A percentile compares a stretch with the other conserved stretches of the same genome.
Conservation (phyloP, 352 stramenopile genomes). For the Phytopythium aichiense region DNA sequence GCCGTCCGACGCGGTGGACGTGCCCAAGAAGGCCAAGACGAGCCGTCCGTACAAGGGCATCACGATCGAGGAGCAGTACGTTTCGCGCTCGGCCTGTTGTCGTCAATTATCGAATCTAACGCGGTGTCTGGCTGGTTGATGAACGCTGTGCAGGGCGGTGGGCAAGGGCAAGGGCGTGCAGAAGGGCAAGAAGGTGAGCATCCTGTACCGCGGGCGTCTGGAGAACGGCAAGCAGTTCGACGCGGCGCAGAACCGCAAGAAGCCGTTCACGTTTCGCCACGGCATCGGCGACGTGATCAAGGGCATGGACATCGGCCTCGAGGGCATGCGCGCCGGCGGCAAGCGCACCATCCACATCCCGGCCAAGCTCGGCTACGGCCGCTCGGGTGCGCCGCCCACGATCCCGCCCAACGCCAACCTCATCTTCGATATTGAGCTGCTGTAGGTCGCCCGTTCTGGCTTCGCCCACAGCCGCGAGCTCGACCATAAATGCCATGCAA, state of each 20-base stretch:
- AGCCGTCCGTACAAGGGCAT: slow-evolving; percentile 72
- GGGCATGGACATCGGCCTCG: slow-evolving; percentile 94
- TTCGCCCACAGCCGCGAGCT: too few relatives aligned
- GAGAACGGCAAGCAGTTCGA: slow-evolving; percentile 87
- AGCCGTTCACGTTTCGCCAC: slow-evolving; percentile 81
- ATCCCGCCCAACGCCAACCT: slow-evolving; percentile 92
- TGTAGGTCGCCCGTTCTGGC: slow-evolving; percentile 24
- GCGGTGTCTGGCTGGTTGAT: background rate
- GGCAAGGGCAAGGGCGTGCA: slow-evolving; percentile 61
- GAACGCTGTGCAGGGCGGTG: slow-evolving; percentile 36
- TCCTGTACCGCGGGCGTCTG: slow-evolving; percentile 77
- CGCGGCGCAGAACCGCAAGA: slow-evolving; percentile 74
- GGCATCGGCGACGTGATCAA: slow-evolving; percentile 92
- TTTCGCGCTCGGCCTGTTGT: background rate
- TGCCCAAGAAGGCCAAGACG: slow-evolving; percentile 78
- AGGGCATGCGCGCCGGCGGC: slow-evolving; percentile 79
- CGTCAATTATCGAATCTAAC: background rate
- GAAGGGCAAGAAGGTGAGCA: slow-evolving; percentile 71
- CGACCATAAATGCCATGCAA: too few relatives aligned
- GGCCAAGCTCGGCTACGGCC: slow-evolving; percentile 93
- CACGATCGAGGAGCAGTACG: slow-evolving; percentile 74
- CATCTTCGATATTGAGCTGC: slow-evolving; percentile 93
- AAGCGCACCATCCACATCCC: slow-evolving; percentile 94
- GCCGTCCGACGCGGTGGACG: slow-evolving; percentile 48
- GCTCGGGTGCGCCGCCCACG: slow-evolving; percentile 58